Evolutionary conservation across 2,329 filamentous ascomycete genomes (phyloP).

Genomic region (Colletotrichum phormii): DNA sequence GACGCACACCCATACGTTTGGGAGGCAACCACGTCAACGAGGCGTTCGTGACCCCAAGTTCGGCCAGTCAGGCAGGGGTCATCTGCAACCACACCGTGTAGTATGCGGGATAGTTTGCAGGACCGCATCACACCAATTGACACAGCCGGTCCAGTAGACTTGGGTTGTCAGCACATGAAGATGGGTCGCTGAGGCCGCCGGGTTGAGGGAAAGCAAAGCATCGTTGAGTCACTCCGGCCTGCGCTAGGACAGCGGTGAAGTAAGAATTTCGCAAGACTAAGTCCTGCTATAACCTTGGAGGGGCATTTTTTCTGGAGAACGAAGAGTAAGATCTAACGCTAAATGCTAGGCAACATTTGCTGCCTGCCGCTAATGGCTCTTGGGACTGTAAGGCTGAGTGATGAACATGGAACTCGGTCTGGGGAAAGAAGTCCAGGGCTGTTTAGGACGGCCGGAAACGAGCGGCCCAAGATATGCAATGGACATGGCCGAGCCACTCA

Average conservation of each 20-base stretch:
- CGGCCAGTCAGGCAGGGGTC: not conserved
- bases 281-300: not conserved
- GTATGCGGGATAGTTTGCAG: not conserved
- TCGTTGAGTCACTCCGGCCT: slow-evolving; percentile 8
- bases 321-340: too few species aligned
- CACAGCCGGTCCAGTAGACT: not conserved
- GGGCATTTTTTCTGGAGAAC: not conserved
- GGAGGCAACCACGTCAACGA: slow-evolving; percentile 5
- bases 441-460: not conserved
- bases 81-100: not conserved
- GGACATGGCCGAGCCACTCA: not conserved
- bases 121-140: not conserved
- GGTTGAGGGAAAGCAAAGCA: not conserved
- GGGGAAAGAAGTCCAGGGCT: not conserved
- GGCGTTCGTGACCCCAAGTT: not conserved
- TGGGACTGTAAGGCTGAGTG: not conserved
- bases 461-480: not conserved
- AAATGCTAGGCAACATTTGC: slow-evolving; percentile 3
- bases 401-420: not conserved
- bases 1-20: not conserved
- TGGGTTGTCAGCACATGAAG: not conserved
- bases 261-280: not conserved
- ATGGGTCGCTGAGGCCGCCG: slow-evolving; percentile 9
- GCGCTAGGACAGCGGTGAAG: slow-evolving; percentile 2
- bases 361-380: not conserved